Conservation (phyloP, 495 filamentous ascomycete genomes). For the Margaritispora aquatica region DNA sequence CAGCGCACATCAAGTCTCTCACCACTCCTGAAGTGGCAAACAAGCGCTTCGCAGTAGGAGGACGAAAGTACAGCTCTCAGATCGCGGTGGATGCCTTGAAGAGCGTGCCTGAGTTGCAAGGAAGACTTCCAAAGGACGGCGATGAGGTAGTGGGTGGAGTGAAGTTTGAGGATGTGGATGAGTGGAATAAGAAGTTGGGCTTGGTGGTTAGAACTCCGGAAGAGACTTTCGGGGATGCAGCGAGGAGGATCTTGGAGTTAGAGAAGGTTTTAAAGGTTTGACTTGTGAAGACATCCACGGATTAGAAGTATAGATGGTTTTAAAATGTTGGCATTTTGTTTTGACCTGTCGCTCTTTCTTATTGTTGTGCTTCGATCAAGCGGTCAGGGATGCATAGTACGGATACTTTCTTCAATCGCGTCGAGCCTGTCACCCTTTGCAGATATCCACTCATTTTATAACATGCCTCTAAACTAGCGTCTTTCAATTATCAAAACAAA, state of each 20-base stretch:
- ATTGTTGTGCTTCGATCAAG: no score
- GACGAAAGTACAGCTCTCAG: slow-evolving; percentile 28
- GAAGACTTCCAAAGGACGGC: slow-evolving; percentile 28
- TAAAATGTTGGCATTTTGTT: background rate
- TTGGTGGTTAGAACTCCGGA: slow-evolving; percentile 26
- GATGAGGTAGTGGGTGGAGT: slow-evolving; percentile 23
- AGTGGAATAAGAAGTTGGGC: slow-evolving; percentile 27
- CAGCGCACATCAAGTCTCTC: slow-evolving; percentile 30
- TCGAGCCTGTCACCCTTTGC: no score
- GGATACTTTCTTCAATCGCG: no score
- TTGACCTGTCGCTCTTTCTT: background rate
- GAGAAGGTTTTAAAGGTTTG: slow-evolving; percentile 8
- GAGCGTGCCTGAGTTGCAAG: slow-evolving; percentile 26
- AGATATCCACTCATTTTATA: no score
- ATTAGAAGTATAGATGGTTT: background rate
- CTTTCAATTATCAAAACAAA: no score
- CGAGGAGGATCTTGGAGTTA: slow-evolving; percentile 27
- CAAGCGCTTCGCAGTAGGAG: slow-evolving; percentile 31
- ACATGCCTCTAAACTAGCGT: no score
- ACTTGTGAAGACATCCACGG: no score
- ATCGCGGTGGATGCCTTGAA: slow-evolving; percentile 29
- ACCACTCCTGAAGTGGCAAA: slow-evolving; percentile 24
- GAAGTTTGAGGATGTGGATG: slow-evolving; percentile 20
- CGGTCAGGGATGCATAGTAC: no score
- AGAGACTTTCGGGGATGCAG: slow-evolving; percentile 32